Percentiles rank a stretch among this genome's conserved stretches.
These are phyloP conservation scores for Starmerella apicola DNA, from an alignment of 805 yeast species.

Conservation along the genomic window DNA sequence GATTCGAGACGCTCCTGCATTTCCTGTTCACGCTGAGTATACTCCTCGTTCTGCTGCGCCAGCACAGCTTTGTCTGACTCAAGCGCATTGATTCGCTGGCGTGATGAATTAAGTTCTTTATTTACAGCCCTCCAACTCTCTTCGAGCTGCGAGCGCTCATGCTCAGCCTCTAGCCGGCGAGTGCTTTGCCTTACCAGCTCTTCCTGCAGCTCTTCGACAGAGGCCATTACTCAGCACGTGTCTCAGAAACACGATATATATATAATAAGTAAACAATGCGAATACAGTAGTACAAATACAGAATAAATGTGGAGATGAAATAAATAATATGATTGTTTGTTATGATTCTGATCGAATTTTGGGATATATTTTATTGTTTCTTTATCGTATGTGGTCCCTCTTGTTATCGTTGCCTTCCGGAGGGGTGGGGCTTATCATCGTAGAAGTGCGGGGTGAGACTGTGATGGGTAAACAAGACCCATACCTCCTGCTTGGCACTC, in stretches of 20 bases:
- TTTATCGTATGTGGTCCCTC: too few relatives aligned
- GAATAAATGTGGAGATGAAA: too few relatives aligned
- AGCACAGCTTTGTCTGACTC: slow-evolving; percentile 13
- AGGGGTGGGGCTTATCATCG: too few relatives aligned
- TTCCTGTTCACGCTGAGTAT: too few relatives aligned
- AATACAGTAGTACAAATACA: not conserved
- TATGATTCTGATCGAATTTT: too few relatives aligned
- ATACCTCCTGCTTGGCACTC: too few relatives aligned
- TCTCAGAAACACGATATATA: not conserved
- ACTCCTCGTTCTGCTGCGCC: slow-evolving; percentile 9
- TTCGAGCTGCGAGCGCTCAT: slow-evolving; percentile 23
- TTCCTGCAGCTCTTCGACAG: slow-evolving; percentile 16
- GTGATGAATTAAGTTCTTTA: slow-evolving; percentile 14
- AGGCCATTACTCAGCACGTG: slow-evolving; percentile 6
- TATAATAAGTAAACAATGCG: not conserved
- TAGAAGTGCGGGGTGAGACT: too few relatives aligned
- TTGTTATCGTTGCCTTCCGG: too few relatives aligned
- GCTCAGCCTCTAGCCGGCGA: slow-evolving; percentile 25
- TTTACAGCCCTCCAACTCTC: slow-evolving; percentile 20
- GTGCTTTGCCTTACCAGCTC: slow-evolving; percentile 21
- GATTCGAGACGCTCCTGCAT: slow-evolving; percentile 37
- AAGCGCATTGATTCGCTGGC: not conserved
- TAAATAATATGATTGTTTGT: too few relatives aligned
- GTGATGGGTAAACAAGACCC: too few relatives aligned
- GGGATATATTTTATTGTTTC: too few relatives aligned